Conservation (phyloP, 2,329 filamentous ascomycete species). For the Aotearoamyces nothofagi region DNA sequence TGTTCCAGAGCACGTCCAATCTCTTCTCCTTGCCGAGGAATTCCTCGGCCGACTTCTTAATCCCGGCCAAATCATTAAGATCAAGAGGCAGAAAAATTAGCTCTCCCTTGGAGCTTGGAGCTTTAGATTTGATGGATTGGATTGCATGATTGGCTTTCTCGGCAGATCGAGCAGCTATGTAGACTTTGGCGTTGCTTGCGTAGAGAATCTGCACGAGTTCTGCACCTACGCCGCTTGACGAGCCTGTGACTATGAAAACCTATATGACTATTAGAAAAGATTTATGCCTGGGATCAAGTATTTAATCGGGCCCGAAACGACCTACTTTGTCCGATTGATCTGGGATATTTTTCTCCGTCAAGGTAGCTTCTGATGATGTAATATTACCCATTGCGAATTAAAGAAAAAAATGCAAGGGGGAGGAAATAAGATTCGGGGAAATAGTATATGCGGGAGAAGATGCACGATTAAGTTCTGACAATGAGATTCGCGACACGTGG, state of each 20-base stretch:
- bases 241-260: constrained; percentile 21
- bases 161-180: constrained; percentile 24
- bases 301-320: too few species aligned
- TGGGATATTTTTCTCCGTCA: too few species aligned
- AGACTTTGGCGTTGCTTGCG: constrained; percentile 24
- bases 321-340: too few species aligned
- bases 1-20: constrained; percentile 24
- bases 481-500: too few species aligned
- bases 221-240: constrained; percentile 21
- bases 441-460: too few species aligned
- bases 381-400: too few species aligned
- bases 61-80: constrained; percentile 21
- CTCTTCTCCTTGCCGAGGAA: constrained; percentile 20
- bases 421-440: too few species aligned
- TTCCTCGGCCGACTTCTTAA: constrained; percentile 19
- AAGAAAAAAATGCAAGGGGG: too few species aligned
- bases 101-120: constrained; percentile 15
- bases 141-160: constrained; percentile 23
- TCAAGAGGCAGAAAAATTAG: constrained; percentile 21
- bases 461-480: too few species aligned
- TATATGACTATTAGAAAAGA: too few species aligned
- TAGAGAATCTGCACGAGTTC: constrained; percentile 22
- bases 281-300: too few species aligned
- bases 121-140: constrained; percentile 16
- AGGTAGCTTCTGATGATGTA: too few species aligned